Evolutionary conservation across 345 rosid genomes (phyloP), one percentile per base, ranked within the genome.

Genomic region (Hevea brasiliensis): DNA sequence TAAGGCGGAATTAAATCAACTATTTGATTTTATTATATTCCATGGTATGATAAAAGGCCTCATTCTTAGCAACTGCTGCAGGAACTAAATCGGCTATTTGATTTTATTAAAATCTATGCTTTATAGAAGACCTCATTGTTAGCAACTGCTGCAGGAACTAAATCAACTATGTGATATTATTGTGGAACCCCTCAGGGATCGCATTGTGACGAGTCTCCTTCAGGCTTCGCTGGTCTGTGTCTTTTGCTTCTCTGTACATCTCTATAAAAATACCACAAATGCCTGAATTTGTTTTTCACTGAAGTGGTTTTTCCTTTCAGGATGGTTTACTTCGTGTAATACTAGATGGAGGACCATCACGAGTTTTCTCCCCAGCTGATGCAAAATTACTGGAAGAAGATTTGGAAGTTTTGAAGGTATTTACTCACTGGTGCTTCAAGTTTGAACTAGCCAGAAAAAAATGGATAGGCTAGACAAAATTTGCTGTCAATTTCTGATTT

Each of bases 121-220:
- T 20, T 18, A 55, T n/a, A 54, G n/a, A 29, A 73, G 18, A 56
- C 53, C 61, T 73, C 51, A 27, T 65, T 50, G 1, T 63, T 53
- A 23, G 32, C 57, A 53, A 74, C 41, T 78, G 65, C 67, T 83
- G 84, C 90, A 95, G 99, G 94, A 90, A 76, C 89, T 95, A 68
- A 92, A 85, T 69, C 94, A 95, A 78, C 84, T 92, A 51, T 95
- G 99, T 69, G 81, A 74, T 75, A 78, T 95, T 45, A 92, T 95
- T 72, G 81, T 89, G 84, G 99, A 95, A 78, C 88, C 94, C 54
- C 81, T 95, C 65, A 84, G 99, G 88, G 99, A 95, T 82, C 96
- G 93, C 12, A 67, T 95, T 27, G 99, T 92, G 58, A 92, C 99
- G 8, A 86, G 97, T 82, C 92, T 95, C 74, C 98, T 95, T 83